phyloP scores from a whole-genome alignment of 2,329 filamentous ascomycete genomes.

The Ophiocordyceps camponoti-floridani region DNA sequence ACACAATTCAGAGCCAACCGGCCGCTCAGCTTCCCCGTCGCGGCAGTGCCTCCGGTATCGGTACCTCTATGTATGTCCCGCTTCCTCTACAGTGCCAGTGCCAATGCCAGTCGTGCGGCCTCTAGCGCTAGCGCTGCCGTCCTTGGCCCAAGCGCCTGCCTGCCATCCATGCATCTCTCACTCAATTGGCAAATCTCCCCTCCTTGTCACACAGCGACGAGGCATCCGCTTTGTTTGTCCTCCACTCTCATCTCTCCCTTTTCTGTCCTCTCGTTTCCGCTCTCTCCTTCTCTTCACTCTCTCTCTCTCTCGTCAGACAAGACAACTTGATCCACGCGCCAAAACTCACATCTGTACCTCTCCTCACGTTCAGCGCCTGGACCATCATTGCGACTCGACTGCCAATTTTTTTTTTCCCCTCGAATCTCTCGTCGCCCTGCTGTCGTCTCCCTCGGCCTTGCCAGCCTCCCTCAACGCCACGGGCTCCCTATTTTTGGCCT shows the following conservation, averaged over 20 bases:
- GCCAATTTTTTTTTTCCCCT: background rate
- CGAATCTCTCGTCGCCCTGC: no score
- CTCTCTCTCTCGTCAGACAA: background rate
- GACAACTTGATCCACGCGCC: no score
- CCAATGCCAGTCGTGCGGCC: background rate
- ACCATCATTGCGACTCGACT: no score
- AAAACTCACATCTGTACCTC: no score
- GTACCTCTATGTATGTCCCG: no score
- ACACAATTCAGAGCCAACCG: background rate
- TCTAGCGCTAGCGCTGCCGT: conserved; percentile 2
- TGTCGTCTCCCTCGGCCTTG: background rate
- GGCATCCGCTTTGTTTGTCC: background rate
- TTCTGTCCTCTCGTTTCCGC: background rate
- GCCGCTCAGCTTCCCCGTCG: background rate
- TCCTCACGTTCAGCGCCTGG: no score
- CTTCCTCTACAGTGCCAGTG: background rate
- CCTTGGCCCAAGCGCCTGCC: conserved; percentile 2
- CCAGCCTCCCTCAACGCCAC: background rate
- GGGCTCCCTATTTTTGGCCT: background rate
- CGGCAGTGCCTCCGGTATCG: background rate
- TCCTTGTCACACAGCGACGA: background rate
- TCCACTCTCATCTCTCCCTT: background rate
- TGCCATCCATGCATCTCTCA: background rate
- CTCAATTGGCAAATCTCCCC: conserved; percentile 1
- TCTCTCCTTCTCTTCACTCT: background rate